Conservation (phyloP, 768 basidiomycete genomes). For the Pseudohyphozyma bogoriensis region DNA sequence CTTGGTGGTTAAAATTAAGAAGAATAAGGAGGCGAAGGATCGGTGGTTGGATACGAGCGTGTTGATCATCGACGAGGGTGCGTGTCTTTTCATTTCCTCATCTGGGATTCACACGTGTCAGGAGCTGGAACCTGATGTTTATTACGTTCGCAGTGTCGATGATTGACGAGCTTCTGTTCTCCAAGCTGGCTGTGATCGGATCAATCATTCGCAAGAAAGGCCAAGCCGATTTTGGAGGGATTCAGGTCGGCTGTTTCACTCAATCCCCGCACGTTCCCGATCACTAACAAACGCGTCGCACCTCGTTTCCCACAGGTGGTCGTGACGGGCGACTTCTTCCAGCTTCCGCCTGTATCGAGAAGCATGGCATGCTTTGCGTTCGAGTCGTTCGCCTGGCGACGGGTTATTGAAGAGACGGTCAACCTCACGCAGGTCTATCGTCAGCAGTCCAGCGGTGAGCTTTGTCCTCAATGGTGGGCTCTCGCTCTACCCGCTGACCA, state of each 20-base stretch:
- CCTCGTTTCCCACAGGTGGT: slow-evolving; percentile 49
- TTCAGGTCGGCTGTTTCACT: slow-evolving; percentile 52
- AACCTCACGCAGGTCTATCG: slow-evolving; percentile 93
- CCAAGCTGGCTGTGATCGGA: slow-evolving; percentile 73
- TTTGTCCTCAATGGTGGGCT: no score
- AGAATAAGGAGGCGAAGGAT: slow-evolving; percentile 67
- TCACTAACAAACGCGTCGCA: background rate
- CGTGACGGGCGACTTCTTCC: slow-evolving; percentile 96
- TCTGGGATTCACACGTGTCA: background rate
- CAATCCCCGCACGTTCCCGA: background rate
- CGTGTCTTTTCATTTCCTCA: slow-evolving; percentile 29
- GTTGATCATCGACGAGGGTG: slow-evolving; percentile 79
- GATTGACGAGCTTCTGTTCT: slow-evolving; percentile 70
- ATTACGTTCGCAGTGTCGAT: slow-evolving; percentile 92
- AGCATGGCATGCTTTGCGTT: slow-evolving; percentile 75
- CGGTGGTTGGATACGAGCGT: slow-evolving; percentile 80
- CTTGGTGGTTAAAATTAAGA: slow-evolving; percentile 53
- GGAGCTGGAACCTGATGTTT: background rate
- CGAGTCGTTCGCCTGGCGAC: slow-evolving; percentile 68
- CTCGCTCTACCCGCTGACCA: no score
- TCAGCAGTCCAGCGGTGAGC: slow-evolving; percentile 76
- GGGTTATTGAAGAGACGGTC: slow-evolving; percentile 66
- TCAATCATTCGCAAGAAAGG: slow-evolving; percentile 42
- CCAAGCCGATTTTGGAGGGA: slow-evolving; percentile 76
- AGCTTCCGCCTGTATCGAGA: slow-evolving; percentile 83